These are phyloP conservation scores for Fusarium redolens DNA, from an alignment of 2,329 filamentous ascomycete genomes.

Conservation along the genomic window DNA sequence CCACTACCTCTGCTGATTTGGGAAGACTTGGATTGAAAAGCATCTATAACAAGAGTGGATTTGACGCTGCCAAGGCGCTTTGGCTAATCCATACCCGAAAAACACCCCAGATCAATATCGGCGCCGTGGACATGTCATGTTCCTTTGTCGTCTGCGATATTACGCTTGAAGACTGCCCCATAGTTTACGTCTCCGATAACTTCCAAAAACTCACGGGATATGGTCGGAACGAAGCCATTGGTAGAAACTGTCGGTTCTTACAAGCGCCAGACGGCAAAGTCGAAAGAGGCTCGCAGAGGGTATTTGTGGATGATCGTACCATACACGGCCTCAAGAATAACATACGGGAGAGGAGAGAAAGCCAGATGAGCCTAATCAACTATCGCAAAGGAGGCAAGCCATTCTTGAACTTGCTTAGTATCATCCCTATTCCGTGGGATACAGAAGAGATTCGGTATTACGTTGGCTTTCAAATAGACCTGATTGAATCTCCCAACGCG, in stretches of 20 bases:
- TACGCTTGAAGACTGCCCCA: background rate
- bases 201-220: background rate
- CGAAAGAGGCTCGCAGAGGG: fast-evolving
- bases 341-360: background rate
- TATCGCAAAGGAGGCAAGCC: background rate
- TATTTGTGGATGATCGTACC: fast-evolving
- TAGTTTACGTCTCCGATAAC: background rate
- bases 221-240: background rate
- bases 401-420: background rate
- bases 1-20: fast-evolving
- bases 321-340: fast-evolving
- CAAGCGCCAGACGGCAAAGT: background rate
- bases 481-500: background rate
- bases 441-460: background rate
- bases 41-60: fast-evolving
- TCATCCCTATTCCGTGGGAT: background rate
- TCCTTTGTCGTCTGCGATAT: background rate
- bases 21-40: fast-evolving
- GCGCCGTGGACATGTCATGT: background rate
- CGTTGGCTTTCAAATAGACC: background rate
- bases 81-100: fast-evolving
- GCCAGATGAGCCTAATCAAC: fast-evolving
- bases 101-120: fast-evolving
- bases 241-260: background rate
- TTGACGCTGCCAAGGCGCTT: background rate